These are phyloP conservation scores for Huntiella bhutanensis DNA, from an alignment of 2,329 filamentous ascomycete species.

Conservation along the genomic window DNA sequence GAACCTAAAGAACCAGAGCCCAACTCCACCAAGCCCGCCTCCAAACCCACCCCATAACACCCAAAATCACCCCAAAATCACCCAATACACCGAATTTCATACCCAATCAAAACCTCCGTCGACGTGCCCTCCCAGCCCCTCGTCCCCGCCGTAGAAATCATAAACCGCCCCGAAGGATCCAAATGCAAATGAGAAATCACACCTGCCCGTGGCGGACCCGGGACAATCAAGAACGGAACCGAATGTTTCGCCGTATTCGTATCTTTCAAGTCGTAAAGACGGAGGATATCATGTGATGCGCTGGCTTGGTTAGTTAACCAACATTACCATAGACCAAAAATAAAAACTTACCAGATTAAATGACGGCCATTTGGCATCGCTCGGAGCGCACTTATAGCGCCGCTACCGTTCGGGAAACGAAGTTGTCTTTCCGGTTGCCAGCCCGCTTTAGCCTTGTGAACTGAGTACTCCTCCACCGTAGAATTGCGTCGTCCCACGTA, in stretches of 20 bases:
- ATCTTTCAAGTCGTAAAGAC: conserved; percentile 72
- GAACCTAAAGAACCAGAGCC: background rate
- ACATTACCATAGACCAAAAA: background rate
- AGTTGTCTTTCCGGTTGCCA: conserved; percentile 61
- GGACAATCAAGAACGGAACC: conserved; percentile 90
- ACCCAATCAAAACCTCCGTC: conserved; percentile 83
- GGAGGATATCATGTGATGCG: conserved; percentile 81
- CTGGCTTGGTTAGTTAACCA: conserved; percentile 22
- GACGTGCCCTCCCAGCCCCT: conserved; percentile 82
- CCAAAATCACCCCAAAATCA: too few relatives aligned
- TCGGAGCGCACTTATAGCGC: conserved; percentile 69
- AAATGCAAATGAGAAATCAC: conserved; percentile 75
- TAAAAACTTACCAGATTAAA: conserved; percentile 46
- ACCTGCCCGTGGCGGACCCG: conserved; percentile 64
- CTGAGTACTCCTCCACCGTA: conserved; percentile 82
- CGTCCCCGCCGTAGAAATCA: conserved; percentile 83
- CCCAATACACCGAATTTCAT: conserved; percentile 46
- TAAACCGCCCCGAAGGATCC: conserved; percentile 72
- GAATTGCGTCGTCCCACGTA: conserved; percentile 82
- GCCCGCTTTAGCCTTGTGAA: conserved; percentile 52
- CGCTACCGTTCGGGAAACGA: conserved; percentile 76
- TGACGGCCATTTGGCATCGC: conserved; percentile 88
- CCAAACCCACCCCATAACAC: too few relatives aligned
- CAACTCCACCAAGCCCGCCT: too few relatives aligned
- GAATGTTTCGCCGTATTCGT: conserved; percentile 49